phyloP scores from a whole-genome alignment of 1,284 basidiomycete genomes.

The Boletellus sp. region DNA sequence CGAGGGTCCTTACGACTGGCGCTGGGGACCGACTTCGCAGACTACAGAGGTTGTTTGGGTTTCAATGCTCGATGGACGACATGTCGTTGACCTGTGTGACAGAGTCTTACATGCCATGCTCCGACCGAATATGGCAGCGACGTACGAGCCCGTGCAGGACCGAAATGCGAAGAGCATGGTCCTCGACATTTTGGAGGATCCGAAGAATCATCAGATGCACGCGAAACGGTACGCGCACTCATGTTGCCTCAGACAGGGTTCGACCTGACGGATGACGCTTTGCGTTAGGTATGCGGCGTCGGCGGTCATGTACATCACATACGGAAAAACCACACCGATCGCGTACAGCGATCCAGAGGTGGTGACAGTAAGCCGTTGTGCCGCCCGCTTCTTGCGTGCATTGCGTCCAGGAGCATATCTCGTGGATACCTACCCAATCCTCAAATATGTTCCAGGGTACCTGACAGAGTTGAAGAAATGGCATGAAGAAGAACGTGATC shows the following conservation, averaged over 20 bases:
- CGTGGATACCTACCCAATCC: not conserved
- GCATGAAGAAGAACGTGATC: not conserved
- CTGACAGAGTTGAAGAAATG: not conserved
- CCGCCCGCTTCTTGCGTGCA: constrained; percentile 27
- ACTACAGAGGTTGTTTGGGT: constrained; percentile 10
- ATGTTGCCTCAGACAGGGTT: no score
- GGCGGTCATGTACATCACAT: constrained; percentile 59
- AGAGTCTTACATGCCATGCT: constrained; percentile 55
- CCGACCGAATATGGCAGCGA: constrained; percentile 44
- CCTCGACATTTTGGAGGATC: constrained; percentile 36
- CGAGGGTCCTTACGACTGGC: constrained; percentile 6
- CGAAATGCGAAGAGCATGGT: constrained; percentile 37
- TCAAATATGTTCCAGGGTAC: constrained; percentile 2
- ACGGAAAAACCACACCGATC: constrained; percentile 50
- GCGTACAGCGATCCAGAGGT: constrained; percentile 56
- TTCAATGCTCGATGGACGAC: not conserved
- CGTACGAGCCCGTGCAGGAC: constrained; percentile 47
- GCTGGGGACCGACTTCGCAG: constrained; percentile 11
- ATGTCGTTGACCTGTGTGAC: not conserved
- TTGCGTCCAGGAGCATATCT: constrained; percentile 1
- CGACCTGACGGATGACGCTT: not conserved
- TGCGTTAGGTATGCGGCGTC: constrained; percentile 50
- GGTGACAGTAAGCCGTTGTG: constrained; percentile 35
- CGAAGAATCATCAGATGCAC: constrained; percentile 35
- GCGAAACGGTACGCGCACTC: constrained; percentile 29